Evolutionary conservation across 2,329 filamentous ascomycete genomes (phyloP).

Genomic region (Pestalotiopsis sp.): DNA sequence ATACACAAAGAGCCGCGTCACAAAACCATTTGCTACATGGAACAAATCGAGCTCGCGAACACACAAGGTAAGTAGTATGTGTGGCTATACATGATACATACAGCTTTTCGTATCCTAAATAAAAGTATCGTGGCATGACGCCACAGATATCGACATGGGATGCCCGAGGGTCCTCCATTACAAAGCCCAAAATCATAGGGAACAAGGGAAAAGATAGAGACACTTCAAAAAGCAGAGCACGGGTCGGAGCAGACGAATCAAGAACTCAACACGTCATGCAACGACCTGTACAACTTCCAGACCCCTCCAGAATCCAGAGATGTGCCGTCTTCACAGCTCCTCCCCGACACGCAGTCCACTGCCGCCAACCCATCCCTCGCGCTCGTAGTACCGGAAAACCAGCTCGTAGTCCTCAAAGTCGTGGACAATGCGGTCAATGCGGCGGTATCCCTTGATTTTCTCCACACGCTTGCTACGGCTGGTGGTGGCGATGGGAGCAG

Average conservation of each 20-base stretch:
- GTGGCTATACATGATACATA: too few species aligned
- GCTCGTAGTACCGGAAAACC: slow-evolving; percentile 95
- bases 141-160: too few species aligned
- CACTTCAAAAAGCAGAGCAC: too few species aligned
- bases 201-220: too few species aligned
- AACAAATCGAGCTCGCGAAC: too few species aligned
- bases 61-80: too few species aligned
- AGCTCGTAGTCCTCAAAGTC: slow-evolving; percentile 97
- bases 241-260: not conserved
- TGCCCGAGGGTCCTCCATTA: too few species aligned
- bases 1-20: too few species aligned
- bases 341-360: slow-evolving; percentile 59
- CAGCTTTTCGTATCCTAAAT: too few species aligned
- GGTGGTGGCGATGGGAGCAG: slow-evolving; percentile 30
- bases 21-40: too few species aligned
- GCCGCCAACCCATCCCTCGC: slow-evolving; percentile 72
- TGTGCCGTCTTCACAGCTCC: slow-evolving; percentile 33
- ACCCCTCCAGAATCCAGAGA: not conserved
- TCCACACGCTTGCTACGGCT: slow-evolving; percentile 65
- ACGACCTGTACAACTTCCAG: not conserved
- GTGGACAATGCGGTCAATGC: slow-evolving; percentile 93
- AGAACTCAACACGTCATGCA: not conserved
- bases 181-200: too few species aligned
- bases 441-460: slow-evolving; percentile 80
- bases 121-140: too few species aligned